Percentiles rank a stretch among this genome's conserved stretches.
Evolutionary conservation across 1,284 basidiomycete genomes (phyloP).

Genomic region (Bothia castanella): DNA sequence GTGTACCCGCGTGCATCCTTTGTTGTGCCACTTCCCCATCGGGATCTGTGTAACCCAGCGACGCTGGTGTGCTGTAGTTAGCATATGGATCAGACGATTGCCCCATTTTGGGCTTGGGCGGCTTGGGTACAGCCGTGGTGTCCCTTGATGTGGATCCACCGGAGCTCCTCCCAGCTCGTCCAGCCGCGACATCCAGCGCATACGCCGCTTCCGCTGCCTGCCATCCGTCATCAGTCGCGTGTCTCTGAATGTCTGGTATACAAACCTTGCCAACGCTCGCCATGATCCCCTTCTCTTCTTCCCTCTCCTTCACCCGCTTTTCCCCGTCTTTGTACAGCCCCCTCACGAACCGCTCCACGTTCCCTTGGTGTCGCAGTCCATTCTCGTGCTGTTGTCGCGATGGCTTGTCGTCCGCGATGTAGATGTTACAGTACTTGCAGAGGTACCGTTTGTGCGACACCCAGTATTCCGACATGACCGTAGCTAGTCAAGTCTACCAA

Average conservation of each 20-base stretch:
- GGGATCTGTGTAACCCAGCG: constrained; percentile 74
- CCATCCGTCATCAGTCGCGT: constrained; percentile 1
- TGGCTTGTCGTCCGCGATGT: constrained; percentile 90
- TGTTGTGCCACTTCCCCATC: constrained; percentile 64
- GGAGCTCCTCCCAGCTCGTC: constrained; percentile 45
- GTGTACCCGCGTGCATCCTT: constrained; percentile 63
- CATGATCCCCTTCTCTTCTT: constrained; percentile 86
- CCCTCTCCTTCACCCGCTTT: constrained; percentile 80
- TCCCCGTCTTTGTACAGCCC: constrained; percentile 93
- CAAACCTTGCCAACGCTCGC: constrained; percentile 75
- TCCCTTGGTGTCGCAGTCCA: constrained; percentile 92
- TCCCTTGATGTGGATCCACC: not conserved
- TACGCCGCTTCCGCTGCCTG: constrained; percentile 74
- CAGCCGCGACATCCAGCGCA: constrained; percentile 68
- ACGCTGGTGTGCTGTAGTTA: constrained; percentile 85
- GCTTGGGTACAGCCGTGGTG: constrained; percentile 37
- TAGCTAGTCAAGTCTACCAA: constrained; percentile 2
- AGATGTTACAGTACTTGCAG: constrained; percentile 88
- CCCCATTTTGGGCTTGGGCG: constrained; percentile 38
- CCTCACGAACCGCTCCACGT: constrained; percentile 87
- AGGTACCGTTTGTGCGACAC: constrained; percentile 81
- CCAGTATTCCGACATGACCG: constrained; percentile 78
- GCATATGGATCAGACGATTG: constrained; percentile 70
- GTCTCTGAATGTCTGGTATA: not conserved
- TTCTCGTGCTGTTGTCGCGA: constrained; percentile 92